Percentiles rank a stretch among this genome's conserved stretches.
These are phyloP conservation scores for Coemansia sp. DNA, from an alignment of 192 early-diverging fungal species.

Conservation along the genomic window DNA sequence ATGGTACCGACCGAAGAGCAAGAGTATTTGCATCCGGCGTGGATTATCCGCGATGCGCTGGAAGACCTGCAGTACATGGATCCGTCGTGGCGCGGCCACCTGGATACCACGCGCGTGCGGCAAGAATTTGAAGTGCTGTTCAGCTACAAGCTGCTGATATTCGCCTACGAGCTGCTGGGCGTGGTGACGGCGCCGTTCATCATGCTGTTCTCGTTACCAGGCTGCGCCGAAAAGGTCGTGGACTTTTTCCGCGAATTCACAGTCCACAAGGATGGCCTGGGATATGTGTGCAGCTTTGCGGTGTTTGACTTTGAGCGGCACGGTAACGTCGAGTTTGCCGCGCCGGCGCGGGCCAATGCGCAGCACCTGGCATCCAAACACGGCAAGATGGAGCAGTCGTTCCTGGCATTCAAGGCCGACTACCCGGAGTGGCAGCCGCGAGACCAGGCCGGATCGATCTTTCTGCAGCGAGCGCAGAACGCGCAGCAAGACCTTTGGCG, in stretches of 20 bases:
- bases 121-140: constrained; percentile 76
- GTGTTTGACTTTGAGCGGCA: constrained; percentile 89
- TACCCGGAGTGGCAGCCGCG: constrained; percentile 93
- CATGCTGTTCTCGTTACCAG: constrained; percentile 72
- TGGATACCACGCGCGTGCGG: constrained; percentile 83
- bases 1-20: constrained; percentile 80
- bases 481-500: constrained; percentile 51
- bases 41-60: constrained; percentile 68
- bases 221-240: constrained; percentile 69
- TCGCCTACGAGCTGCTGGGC: constrained; percentile 75
- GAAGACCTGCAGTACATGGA: constrained; percentile 91
- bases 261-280: constrained; percentile 83
- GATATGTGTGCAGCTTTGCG: constrained; percentile 96
- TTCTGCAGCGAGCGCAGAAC: constrained; percentile 59
- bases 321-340: constrained; percentile 86
- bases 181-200: constrained; percentile 80
- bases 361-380: constrained; percentile 71
- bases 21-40: constrained; percentile 76
- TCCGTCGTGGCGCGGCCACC: constrained; percentile 70
- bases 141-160: constrained; percentile 72
- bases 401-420: constrained; percentile 92
- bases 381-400: constrained; percentile 98
- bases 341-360: constrained; percentile 55
- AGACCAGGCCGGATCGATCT: constrained; percentile 73
- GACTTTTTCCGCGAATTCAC: constrained; percentile 97